These are phyloP conservation scores for Boletellus deceptivus DNA, from an alignment of 1,284 basidiomycete species.

Conservation along the genomic window DNA sequence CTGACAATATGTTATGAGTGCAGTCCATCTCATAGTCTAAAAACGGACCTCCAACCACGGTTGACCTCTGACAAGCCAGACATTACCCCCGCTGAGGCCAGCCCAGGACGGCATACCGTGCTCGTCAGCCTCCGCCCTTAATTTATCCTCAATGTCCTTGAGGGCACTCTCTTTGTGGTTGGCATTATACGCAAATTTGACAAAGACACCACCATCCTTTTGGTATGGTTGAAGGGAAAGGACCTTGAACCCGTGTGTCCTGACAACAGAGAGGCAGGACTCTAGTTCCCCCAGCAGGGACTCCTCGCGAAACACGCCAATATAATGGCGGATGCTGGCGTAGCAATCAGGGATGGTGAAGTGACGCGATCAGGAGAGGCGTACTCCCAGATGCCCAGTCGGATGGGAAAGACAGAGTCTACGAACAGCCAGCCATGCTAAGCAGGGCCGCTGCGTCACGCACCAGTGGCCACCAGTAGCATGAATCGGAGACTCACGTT, in stretches of 20 bases:
- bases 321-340: constrained; percentile 57
- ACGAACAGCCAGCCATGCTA: constrained; percentile 50
- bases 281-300: constrained; percentile 48
- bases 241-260: constrained; percentile 54
- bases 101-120: constrained; percentile 64
- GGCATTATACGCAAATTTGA: constrained; percentile 68
- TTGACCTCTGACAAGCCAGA: constrained; percentile 80
- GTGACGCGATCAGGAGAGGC: constrained; percentile 19
- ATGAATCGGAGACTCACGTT: constrained; percentile 20
- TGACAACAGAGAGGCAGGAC: constrained; percentile 48
- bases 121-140: constrained; percentile 42
- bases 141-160: constrained; percentile 46
- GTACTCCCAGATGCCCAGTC: constrained; percentile 52
- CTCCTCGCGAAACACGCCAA: constrained; percentile 58
- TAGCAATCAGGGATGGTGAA: constrained; percentile 6
- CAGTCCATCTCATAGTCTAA: background rate
- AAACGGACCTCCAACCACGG: constrained; percentile 79
- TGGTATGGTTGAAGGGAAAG: constrained; percentile 57
- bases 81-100: constrained; percentile 50
- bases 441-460: background rate
- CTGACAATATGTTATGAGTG: constrained; percentile 43
- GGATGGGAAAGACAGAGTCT: constrained; percentile 57
- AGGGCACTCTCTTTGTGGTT: constrained; percentile 42
- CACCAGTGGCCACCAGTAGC: constrained; percentile 7
- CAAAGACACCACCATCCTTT: constrained; percentile 88